These are phyloP conservation scores for Lipomyces sp. DNA, from an alignment of 805 yeast species.

Conservation along the genomic window DNA sequence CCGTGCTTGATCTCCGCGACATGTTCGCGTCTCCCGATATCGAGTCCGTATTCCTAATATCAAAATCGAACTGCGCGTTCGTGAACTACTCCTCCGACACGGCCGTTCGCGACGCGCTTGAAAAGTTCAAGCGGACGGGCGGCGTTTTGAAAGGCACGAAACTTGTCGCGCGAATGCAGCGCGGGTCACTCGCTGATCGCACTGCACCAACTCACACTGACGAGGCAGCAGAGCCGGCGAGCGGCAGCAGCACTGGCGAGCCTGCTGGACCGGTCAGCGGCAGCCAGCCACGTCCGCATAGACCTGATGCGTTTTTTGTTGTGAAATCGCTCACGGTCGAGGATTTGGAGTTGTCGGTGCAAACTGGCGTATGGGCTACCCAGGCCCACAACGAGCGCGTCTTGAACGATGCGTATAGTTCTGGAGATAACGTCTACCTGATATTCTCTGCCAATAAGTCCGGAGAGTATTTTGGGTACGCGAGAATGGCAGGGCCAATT, in stretches of 20 bases:
- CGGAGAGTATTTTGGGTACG: constrained; percentile 50
- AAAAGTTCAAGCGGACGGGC: constrained; percentile 41
- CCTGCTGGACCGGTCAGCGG: not conserved
- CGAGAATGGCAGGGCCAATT: constrained; percentile 46
- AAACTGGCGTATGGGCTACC: constrained; percentile 48
- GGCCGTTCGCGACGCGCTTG: constrained; percentile 45
- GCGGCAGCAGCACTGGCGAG: not conserved
- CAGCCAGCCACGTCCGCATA: constrained; percentile 8
- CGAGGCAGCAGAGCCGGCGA: not conserved
- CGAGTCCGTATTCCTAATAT: constrained; percentile 48
- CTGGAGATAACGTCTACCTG: constrained; percentile 46
- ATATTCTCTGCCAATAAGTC: constrained; percentile 51
- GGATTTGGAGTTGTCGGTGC: constrained; percentile 47
- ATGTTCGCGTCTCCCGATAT: constrained; percentile 48
- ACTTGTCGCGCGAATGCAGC: constrained; percentile 43
- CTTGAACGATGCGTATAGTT: constrained; percentile 47
- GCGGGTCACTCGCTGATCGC: constrained; percentile 34
- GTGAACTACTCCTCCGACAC: constrained; percentile 46
- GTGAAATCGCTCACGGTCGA: constrained; percentile 49
- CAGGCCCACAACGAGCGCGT: constrained; percentile 49
- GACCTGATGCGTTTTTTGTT: constrained; percentile 45
- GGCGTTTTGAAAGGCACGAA: constrained; percentile 44
- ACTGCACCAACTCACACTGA: constrained; percentile 20
- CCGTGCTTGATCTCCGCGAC: constrained; percentile 46
- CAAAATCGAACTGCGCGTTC: constrained; percentile 51